Evolutionary conservation across 192 early-diverging fungal genomes (phyloP).

Genomic region (Coemansia umbellata): DNA sequence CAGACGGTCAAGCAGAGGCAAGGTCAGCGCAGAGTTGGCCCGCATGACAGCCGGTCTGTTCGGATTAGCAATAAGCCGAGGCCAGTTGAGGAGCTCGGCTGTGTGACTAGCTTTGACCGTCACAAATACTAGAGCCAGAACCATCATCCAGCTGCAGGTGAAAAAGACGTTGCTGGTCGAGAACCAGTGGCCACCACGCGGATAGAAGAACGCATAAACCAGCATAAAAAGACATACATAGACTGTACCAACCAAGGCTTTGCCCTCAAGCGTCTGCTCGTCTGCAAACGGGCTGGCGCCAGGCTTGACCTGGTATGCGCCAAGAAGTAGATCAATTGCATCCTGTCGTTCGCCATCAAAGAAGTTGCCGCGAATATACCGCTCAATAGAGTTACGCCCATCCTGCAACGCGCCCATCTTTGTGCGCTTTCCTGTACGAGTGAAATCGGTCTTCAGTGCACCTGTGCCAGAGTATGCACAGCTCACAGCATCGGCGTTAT

Average conservation of each 20-base stretch:
- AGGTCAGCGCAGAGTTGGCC: conserved; percentile 27
- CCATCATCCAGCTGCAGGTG: conserved; percentile 27
- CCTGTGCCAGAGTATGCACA: conserved; percentile 92
- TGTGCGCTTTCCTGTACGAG: conserved; percentile 88
- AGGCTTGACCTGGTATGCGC: conserved; percentile 52
- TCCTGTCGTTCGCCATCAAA: conserved; percentile 93
- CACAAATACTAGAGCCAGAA: conserved; percentile 34
- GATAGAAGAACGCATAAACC: conserved; percentile 50
- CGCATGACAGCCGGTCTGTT: conserved; percentile 37
- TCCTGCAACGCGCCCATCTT: conserved; percentile 79
- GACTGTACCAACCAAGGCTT: conserved; percentile 51
- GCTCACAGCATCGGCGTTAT: conserved; percentile 93
- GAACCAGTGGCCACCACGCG: conserved; percentile 45
- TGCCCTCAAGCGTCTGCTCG: conserved; percentile 56
- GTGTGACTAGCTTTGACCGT: conserved; percentile 38
- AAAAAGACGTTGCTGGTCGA: conserved; percentile 32
- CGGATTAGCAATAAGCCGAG: conserved; percentile 34
- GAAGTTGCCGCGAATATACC: conserved; percentile 95
- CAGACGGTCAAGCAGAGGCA: conserved; percentile 38
- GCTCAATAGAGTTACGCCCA: conserved; percentile 70
- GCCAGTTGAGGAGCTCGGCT: conserved; percentile 53
- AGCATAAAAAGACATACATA: conserved; percentile 52
- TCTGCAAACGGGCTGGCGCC: conserved; percentile 53
- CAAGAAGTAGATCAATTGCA: conserved; percentile 84
- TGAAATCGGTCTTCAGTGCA: conserved; percentile 98